Evolutionary conservation across 305 asterid genomes (phyloP), one percentile per base, ranked within the genome.

Genomic region (Fraxinus latifolia): DNA sequence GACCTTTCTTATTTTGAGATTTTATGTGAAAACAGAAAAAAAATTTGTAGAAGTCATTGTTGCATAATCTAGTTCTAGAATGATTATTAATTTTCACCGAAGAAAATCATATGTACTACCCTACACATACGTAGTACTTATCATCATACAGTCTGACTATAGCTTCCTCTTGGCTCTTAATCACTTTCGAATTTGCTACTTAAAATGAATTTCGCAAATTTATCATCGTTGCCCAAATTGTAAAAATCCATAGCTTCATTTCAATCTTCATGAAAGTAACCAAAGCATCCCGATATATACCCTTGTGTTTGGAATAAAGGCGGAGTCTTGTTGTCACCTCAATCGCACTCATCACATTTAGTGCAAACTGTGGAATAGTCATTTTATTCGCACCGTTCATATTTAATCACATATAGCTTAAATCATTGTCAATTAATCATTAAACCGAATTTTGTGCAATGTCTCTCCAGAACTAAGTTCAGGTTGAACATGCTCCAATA

Each of bases 381-480:
- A 50, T 55, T 55, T 17, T 5, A n/a, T 55, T 55, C 0, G 65
- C 25, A 55, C 62, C 23, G 17, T 17, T n/a, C 62, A 53, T n/a
- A 53, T 53, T 53, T 5, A n/a, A n/a, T 53, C 23, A 4, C 65
- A 50, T n/a, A 50, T 50, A 4, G 3, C 23, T 50, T 50, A 50
- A 50, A 50, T 50, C 23, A 50, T 50, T 15, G 7, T 17, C 65
- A 17, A 17, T 17, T 55, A 17, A 55, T 4, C 3, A 0, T 17
- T 55, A 7, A 0, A 55, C 6, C 3, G 3, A 6, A 17, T n/a
- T 17, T 5, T 17, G 11, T 5, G 25, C 25, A 55, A 55, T 36
- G 3, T 31, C 33, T 27, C 19, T 1, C 79, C 85, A 88, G 3
- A 4, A 93, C 97, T 0, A 97, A 80, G 84, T 93, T 95, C 0